A percentile compares a stretch with the other conserved stretches of the same genome.
Evolutionary conservation across 768 basidiomycete genomes (phyloP).

Genomic region (Cystobasidium ongulense): DNA sequence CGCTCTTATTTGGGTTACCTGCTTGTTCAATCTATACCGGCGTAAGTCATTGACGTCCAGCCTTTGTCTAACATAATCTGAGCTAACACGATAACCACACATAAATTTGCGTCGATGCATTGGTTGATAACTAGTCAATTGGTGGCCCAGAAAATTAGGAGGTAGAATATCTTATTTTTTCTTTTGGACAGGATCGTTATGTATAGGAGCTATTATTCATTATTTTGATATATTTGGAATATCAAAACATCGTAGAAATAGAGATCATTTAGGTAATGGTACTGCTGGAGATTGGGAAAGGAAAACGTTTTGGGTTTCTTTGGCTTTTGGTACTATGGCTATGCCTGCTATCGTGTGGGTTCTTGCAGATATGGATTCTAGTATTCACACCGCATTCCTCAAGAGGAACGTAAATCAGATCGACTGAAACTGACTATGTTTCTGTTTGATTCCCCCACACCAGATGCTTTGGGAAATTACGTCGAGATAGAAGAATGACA

Average conservation of each 20-base stretch:
- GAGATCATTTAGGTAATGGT: conserved; percentile 28
- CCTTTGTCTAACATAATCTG: conserved; percentile 21
- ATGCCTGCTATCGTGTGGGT: conserved; percentile 41
- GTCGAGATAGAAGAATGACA: conserved; percentile 47
- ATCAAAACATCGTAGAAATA: conserved; percentile 3
- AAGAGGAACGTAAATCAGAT: too few relatives aligned
- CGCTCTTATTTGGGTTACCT: conserved; percentile 49
- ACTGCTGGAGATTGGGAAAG: conserved; percentile 43
- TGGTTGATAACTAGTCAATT: conserved; percentile 40
- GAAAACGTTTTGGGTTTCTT: conserved; percentile 39
- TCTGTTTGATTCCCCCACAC: conserved; percentile 25
- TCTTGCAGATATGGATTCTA: too few relatives aligned
- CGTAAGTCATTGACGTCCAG: conserved; percentile 10
- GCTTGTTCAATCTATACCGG: conserved; percentile 48
- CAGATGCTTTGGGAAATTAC: conserved; percentile 49
- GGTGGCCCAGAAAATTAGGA: conserved; percentile 48
- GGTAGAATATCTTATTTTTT: conserved; percentile 46
- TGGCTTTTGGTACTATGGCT: conserved; percentile 40
- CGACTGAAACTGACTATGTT: too few relatives aligned
- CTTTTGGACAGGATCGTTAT: conserved; percentile 43
- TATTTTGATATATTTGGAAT: conserved; percentile 40
- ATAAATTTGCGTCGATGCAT: background rate
- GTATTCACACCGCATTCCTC: too few relatives aligned
- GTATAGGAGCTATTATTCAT: conserved; percentile 39
- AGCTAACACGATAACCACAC: too few relatives aligned